Evolutionary conservation across 2,329 filamentous ascomycete genomes (phyloP), one percentile per base, ranked within the genome.

Genomic region (Calonectria honghensis): DNA sequence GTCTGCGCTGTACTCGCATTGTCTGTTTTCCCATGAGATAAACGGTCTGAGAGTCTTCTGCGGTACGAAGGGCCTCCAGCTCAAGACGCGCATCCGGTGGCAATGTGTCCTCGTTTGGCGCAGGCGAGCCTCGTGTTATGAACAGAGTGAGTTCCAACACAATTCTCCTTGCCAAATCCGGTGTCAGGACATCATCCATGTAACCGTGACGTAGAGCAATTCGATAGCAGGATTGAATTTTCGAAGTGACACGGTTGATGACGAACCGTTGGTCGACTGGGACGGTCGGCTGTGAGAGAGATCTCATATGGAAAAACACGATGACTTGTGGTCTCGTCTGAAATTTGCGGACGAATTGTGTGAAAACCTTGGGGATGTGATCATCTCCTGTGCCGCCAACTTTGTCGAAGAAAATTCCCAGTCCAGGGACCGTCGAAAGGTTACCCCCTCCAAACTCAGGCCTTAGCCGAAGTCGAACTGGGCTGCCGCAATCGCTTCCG

Each of bases 361-460:
- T 90, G 82, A 95, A 95, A 13, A 81, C 80, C 41, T 81, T 81
- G 5, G 80, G 80, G 16, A 81, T 81, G 27, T 80, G 78, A 51
- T 81, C 81, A 93, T 92, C 10, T 89, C 90, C 54, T 45, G 48
- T 2, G 93, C 93, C 89, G 54, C 94, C 94, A 1, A 91, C 89
- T 84, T 96, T 96, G 85, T 96, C 94, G 82, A 96, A 95, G 86
- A 95, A 96, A 70, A 96, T 92, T 1, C 93, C 94, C 9, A 91
- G 89, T 35, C 88, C 94, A 71, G 87, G 87, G 68, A 91, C 90
- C 0, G 85, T 85, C 35, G 87, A 88, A 11, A 88, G 78, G 18
- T 82, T 77, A 3, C 86, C 86, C 51, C 86, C 85, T 57, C 88
- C 87, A 83, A 84, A 88, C 39, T 84, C 83, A 2, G 83, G 80